Conservation (phyloP, 495 filamentous ascomycete species). For the Penicillium bovifimosum region DNA sequence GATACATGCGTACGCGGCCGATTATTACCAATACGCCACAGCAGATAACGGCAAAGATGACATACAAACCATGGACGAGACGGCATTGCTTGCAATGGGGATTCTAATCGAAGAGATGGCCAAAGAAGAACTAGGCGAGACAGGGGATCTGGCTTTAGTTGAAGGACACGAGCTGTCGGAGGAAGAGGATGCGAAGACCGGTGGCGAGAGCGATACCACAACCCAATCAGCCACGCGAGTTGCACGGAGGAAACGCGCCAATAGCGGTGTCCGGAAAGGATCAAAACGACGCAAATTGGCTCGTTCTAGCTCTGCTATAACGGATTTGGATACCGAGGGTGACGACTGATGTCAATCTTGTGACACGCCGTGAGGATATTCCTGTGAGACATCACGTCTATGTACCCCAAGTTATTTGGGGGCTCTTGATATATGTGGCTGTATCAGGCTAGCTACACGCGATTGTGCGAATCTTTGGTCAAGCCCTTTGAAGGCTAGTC, state of each 20-base stretch:
- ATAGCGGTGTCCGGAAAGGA: constrained; percentile 12
- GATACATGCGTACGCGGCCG: constrained; percentile 66
- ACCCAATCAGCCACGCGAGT: neutral
- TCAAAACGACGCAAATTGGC: constrained; percentile 26
- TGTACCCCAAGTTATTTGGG: neutral
- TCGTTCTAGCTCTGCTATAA: constrained; percentile 14
- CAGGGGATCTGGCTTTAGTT: constrained; percentile 69
- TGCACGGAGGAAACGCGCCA: constrained; percentile 7
- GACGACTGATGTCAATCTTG: constrained; percentile 13
- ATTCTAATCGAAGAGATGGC: constrained; percentile 75
- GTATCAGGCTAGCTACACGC: neutral
- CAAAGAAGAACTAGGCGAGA: constrained; percentile 57
- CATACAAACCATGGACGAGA: constrained; percentile 75
- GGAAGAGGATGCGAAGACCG: constrained; percentile 18
- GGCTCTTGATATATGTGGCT: neutral
- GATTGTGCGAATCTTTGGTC: neutral
- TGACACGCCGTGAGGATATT: neutral
- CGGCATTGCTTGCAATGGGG: constrained; percentile 73
- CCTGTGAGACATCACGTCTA: neutral
- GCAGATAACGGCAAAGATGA: constrained; percentile 36
- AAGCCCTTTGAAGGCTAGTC: constrained; percentile 2
- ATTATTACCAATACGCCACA: constrained; percentile 55
- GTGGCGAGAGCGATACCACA: constrained; percentile 5
- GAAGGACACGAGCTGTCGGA: constrained; percentile 48
- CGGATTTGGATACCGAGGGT: constrained; percentile 25